phyloP scores from a whole-genome alignment of 331 rosid genomes.

The Erythrophleum ivorense region DNA sequence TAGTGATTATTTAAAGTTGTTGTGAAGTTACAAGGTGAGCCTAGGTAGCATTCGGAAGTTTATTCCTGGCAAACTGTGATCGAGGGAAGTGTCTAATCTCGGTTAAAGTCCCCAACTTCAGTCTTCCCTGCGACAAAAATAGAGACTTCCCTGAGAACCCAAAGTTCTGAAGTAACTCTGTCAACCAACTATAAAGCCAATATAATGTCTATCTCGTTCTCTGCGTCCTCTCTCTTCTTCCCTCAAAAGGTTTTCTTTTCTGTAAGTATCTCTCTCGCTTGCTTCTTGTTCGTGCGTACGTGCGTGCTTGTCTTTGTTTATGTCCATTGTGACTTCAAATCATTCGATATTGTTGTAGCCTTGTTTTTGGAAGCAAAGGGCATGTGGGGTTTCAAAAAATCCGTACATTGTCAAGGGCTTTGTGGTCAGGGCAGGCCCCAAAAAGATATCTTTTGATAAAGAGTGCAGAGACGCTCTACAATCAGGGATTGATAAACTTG shows the following conservation, averaged over 20 bases:
- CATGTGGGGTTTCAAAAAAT: conserved; percentile 49
- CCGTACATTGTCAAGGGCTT: conserved; percentile 24
- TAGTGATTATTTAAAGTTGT: background rate
- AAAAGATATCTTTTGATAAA: conserved; percentile 69
- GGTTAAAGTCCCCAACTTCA: background rate
- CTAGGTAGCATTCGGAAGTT: too few species aligned
- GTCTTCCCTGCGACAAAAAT: background rate
- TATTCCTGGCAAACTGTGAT: background rate
- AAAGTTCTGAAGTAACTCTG: background rate
- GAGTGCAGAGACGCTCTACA: conserved; percentile 76
- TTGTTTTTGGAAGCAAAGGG: conserved; percentile 44
- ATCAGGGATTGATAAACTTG: conserved; percentile 87
- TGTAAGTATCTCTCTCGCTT: conserved; percentile 45
- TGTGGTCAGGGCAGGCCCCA: conserved; percentile 71
- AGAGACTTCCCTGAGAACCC: background rate
- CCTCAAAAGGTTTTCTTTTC: conserved; percentile 39
- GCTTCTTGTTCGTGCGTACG: background rate
- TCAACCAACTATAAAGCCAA: background rate
- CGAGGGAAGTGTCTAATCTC: too few species aligned
- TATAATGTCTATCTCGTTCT: conserved; percentile 34
- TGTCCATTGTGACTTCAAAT: conserved; percentile 11
- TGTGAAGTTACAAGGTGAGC: too few species aligned
- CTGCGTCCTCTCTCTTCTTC: conserved; percentile 37
- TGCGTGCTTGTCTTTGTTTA: background rate
- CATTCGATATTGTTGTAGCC: conserved; percentile 49